Conservation (phyloP, 192 early-diverging fungal species). For the Coemansia sp. region DNA sequence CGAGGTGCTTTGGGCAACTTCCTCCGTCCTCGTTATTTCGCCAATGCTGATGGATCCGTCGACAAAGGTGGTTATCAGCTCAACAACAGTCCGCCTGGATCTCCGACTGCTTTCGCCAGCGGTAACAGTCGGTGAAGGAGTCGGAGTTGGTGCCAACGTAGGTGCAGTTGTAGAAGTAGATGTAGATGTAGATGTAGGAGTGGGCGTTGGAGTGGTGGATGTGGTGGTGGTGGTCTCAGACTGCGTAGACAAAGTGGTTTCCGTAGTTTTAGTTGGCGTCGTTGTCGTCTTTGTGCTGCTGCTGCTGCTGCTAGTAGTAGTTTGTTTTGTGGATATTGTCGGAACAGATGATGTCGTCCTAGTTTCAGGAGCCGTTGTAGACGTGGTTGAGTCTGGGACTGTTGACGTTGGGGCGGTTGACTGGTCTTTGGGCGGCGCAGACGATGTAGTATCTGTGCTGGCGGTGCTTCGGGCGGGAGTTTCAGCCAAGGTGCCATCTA, state of each 20-base stretch:
- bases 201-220: background rate
- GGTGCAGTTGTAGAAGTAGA: background rate
- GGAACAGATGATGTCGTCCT: background rate
- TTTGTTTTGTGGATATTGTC: background rate
- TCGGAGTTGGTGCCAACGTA: background rate
- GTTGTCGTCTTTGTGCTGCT: too few species aligned
- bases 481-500: background rate
- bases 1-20: background rate
- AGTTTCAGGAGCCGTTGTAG: background rate
- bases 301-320: background rate
- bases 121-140: background rate
- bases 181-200: background rate
- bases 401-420: background rate
- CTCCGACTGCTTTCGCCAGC: background rate
- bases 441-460: background rate
- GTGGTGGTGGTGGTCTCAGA: background rate
- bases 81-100: conserved; percentile 23
- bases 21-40: conserved; percentile 13
- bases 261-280: background rate
- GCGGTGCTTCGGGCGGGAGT: background rate
- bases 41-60: conserved; percentile 17
- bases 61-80: conserved; percentile 26
- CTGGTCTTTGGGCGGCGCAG: background rate
- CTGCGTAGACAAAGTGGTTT: background rate
- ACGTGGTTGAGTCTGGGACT: background rate